Evolutionary conservation across 352 stramenopile genomes (phyloP), one percentile per base, ranked within the genome.

Genomic region (Globisporangium camurandrum): DNA sequence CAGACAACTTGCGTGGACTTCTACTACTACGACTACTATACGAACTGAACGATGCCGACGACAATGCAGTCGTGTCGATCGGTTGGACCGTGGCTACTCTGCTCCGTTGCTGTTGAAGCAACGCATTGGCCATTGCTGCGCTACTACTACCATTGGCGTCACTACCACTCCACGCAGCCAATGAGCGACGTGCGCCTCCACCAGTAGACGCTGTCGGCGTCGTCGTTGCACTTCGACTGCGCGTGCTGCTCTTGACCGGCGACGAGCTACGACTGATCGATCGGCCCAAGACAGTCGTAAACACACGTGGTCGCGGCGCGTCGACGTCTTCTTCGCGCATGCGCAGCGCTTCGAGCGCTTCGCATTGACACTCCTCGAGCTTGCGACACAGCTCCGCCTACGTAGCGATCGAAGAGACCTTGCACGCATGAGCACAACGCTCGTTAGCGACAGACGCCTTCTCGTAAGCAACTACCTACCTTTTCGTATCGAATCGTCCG

Each of bases 301-400:
- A 86, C 3, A 84, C 37, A 4, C 63, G 70, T 17, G 58, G 62
- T 24, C 70, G 76, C 5, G 59, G 70, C 36, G 69, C 69, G 38
- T 84, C 59, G 1, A 72, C 48, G 26, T 91, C 79, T 67, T 91
- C 79, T 66, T 91, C 79, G 2, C 79, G 66, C 76, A 91, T 91
- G 23, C 55, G 44, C 0, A 91, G 54, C 7, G 58, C 34, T 37
- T 87, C 79, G 1, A 62, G 33, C 0, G 64, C 64, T 40, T 88
- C 76, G 6, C 56, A 59, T 10, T 64, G 61, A 38, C 57, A 71
- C 1, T 77, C 61, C 37, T 71, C 49, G 0, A 90, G 57, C 27
- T 71, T 52, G n/a, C 59, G 55, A 22, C 40, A 27, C 1, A 84
- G 33, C 22, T 71, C 64, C 3, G 48, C 26, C 56, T 82, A 40